These are phyloP conservation scores for Fusarium tuaranense DNA, from an alignment of 2,329 filamentous ascomycete genomes.

Conservation along the genomic window DNA sequence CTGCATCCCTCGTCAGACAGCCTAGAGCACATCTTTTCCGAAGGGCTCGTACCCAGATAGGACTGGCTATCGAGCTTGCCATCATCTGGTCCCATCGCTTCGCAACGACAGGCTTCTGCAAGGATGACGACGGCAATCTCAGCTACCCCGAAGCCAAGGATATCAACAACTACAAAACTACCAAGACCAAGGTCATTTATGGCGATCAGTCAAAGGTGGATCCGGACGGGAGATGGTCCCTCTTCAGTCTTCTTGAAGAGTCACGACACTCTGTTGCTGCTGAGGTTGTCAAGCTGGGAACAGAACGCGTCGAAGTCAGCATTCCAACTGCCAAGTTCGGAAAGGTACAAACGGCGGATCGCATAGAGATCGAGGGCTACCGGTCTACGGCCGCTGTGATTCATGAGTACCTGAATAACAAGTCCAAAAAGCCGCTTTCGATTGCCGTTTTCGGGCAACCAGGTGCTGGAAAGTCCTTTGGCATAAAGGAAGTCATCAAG, in stretches of 20 bases:
- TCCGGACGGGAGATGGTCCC: no score
- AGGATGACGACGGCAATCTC: rapidly evolving
- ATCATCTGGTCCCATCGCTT: not conserved
- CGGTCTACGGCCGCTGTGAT: not conserved
- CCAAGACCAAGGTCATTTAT: not conserved
- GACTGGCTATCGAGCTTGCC: not conserved
- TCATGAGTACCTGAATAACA: not conserved
- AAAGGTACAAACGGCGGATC: not conserved
- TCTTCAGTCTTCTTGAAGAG: not conserved
- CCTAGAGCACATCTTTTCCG: no score
- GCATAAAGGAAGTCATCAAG: not conserved
- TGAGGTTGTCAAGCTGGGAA: not conserved
- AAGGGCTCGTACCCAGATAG: not conserved
- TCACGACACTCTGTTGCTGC: not conserved
- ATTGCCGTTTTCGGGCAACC: not conserved
- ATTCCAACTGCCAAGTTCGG: not conserved
- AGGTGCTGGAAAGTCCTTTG: not conserved
- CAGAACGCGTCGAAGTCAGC: not conserved
- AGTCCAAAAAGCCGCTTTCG: not conserved
- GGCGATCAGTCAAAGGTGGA: not conserved
- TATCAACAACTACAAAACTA: not conserved
- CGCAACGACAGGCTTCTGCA: not conserved
- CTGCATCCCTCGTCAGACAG: not conserved
- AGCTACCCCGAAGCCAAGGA: not conserved
- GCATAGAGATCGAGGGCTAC: not conserved